Conservation (phyloP, 2,329 filamentous ascomycete species). For the Calcarisporium arbuscula region DNA sequence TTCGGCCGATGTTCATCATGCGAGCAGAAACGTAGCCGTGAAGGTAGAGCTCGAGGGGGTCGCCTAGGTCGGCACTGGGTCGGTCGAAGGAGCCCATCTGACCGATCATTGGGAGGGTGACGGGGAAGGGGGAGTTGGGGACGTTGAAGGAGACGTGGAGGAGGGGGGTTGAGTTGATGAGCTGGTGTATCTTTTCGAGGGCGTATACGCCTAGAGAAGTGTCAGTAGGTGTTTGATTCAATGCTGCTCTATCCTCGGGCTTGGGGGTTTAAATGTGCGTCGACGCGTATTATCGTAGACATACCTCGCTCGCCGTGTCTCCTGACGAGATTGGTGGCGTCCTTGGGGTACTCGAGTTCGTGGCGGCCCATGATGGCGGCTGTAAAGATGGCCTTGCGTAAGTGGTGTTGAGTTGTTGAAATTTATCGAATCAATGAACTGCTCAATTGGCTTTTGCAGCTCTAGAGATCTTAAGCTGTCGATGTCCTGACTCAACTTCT, state of each 20-base stretch:
- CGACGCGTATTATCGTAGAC: no score
- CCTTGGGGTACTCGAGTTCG: slow-evolving; percentile 55
- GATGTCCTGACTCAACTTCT: no score
- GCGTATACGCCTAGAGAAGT: slow-evolving; percentile 58
- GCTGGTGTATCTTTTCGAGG: slow-evolving; percentile 63
- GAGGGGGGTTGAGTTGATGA: slow-evolving; percentile 68
- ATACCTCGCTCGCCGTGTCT: slow-evolving; percentile 59
- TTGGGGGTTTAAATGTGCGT: not conserved
- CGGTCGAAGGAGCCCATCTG: slow-evolving; percentile 67
- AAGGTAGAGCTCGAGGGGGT: slow-evolving; percentile 70
- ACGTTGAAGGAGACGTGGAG: slow-evolving; percentile 74
- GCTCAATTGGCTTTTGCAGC: no score
- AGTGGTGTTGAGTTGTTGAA: not conserved
- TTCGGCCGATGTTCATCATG: slow-evolving; percentile 58
- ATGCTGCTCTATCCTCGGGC: no score
- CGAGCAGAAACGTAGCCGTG: slow-evolving; percentile 80
- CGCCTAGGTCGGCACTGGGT: slow-evolving; percentile 52
- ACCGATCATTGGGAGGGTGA: slow-evolving; percentile 78
- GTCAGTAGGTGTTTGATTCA: slow-evolving; percentile 6
- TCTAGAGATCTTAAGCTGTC: no score
- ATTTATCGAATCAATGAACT: no score
- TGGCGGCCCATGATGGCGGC: slow-evolving; percentile 26
- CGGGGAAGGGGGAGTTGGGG: slow-evolving; percentile 62
- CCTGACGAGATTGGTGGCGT: slow-evolving; percentile 59
- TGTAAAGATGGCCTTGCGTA: not conserved